phyloP scores from a whole-genome alignment of 73 alveolate genomes.

The Effrenium voratum region DNA sequence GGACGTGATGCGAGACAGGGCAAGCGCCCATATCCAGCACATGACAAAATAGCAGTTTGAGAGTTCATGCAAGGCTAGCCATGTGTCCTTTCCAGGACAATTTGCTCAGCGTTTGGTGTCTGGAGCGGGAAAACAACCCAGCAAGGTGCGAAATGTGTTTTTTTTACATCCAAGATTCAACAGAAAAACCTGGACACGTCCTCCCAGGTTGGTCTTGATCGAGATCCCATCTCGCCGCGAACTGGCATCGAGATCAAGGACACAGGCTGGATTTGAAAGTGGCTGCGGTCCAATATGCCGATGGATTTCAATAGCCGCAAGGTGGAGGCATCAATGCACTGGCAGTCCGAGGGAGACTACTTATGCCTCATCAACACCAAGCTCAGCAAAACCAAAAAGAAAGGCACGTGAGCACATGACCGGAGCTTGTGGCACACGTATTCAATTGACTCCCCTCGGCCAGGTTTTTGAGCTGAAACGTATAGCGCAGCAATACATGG shows the following conservation, averaged over 20 bases:
- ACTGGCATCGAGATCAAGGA: constrained; percentile 73
- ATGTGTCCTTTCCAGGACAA: constrained; percentile 38
- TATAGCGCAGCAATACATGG: no score
- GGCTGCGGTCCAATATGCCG: neutral
- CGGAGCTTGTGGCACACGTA: no score
- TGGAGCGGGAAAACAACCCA: constrained; percentile 92
- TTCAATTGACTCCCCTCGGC: no score
- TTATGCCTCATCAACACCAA: constrained; percentile 76
- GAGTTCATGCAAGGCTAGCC: neutral
- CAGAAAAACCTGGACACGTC: neutral
- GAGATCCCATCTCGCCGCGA: constrained; percentile 90
- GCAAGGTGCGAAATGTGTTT: neutral
- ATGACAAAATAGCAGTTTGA: neutral
- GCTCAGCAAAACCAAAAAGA: constrained; percentile 79
- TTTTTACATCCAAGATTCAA: neutral
- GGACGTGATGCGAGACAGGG: constrained; percentile 1
- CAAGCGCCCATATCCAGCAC: neutral
- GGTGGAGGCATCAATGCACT: constrained; percentile 90
- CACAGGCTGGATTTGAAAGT: constrained; percentile 31
- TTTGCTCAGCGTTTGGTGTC: constrained; percentile 78
- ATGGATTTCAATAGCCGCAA: neutral
- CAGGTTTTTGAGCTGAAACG: no score
- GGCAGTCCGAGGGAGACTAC: constrained; percentile 94
- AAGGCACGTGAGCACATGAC: neutral
- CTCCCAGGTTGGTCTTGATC: constrained; percentile 46